Base-by-base conservation (phyloP, 2,329 filamentous ascomycete genomes). In the Claviceps sp. region DNA sequence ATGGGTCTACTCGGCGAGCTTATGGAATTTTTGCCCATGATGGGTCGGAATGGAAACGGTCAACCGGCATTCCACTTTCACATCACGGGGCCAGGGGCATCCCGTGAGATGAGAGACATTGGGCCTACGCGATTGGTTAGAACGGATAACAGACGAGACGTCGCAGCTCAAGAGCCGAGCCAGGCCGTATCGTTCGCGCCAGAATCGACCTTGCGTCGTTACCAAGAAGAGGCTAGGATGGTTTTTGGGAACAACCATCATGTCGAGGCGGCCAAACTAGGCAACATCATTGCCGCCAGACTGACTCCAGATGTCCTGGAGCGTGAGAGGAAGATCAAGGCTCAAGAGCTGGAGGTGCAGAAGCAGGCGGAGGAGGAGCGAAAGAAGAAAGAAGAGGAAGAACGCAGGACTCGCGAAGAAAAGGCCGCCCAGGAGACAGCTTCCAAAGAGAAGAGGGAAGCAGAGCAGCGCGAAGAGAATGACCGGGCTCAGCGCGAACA, bases 161-260 rank as follows among this genome's bases (percentile, higher is more conserved):
- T 57, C 18, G 59, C 67, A 40, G 65, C 71, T 57, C 69, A 76
- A 60, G 84, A 87, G 53, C 85, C 85, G 13, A 74, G 79, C n/a
- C 84, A 86, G 59, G 85, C 88, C 13, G 83, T 90, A 26, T 73
- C 81, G 2, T 97, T 97, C 65, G 71, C 76, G 20, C 75, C 88
- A 8, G 79, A 81, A 40, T 75, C 79, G 8, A 97, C 93, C 1
- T 73, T 77, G 52, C 76, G 78, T 50, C 84, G 93, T 55, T 98
- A 94, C 84, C 81, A 86, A 62, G 88, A 96, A 62, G 94, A 97
- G 66, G 84, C 89, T 8, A 83, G 85, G 56, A 82, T 98, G 65
- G 76, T 97, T 0, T 97, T 93, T 66, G 86, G 86, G 26, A 69
- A 73, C 22, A 74, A 70, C 48, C 78, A 84, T 48, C 52, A 55